phyloP scores from a whole-genome alignment of 2,329 filamentous ascomycete genomes.

The Trichophyton equinum region DNA sequence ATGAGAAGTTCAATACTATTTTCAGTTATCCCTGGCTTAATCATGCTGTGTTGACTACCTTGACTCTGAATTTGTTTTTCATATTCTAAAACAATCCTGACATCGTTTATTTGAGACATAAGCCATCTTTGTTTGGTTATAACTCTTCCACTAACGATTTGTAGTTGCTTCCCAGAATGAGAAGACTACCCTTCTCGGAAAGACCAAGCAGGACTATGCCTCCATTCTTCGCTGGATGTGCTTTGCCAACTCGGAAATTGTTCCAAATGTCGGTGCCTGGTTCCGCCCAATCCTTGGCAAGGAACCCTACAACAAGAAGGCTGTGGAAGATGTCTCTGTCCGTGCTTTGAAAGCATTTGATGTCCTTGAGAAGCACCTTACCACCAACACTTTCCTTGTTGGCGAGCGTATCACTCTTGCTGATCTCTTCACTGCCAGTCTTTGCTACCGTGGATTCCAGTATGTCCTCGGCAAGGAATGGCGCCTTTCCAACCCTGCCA shows the following conservation, averaged over 20 bases:
- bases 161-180: constrained; percentile 97
- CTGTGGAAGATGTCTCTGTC: constrained; percentile 68
- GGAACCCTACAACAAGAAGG: constrained; percentile 95
- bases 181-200: constrained; percentile 97
- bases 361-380: constrained; percentile 75
- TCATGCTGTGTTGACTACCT: constrained; percentile 58
- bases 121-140: constrained; percentile 10
- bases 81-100: constrained; percentile 17
- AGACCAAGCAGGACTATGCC: constrained; percentile 99
- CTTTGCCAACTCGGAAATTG: constrained; percentile 81
- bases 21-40: constrained; percentile 99
- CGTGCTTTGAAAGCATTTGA: constrained; percentile 53
- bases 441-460: constrained; percentile 80
- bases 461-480: constrained; percentile 88
- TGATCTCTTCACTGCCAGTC: constrained; percentile 70
- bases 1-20: constrained; percentile 58
- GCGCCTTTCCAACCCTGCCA: constrained; percentile 69
- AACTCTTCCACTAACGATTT: background rate
- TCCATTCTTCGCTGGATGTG: constrained; percentile 98
- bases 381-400: constrained; percentile 90
- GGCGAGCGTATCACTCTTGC: constrained; percentile 95
- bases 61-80: constrained; percentile 57
- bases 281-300: constrained; percentile 74
- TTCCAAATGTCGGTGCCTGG: constrained; percentile 62
- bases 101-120: background rate